Base-by-base conservation (phyloP, 2,329 filamentous ascomycete species). In the Chaetomiaceae sp. region DNA sequence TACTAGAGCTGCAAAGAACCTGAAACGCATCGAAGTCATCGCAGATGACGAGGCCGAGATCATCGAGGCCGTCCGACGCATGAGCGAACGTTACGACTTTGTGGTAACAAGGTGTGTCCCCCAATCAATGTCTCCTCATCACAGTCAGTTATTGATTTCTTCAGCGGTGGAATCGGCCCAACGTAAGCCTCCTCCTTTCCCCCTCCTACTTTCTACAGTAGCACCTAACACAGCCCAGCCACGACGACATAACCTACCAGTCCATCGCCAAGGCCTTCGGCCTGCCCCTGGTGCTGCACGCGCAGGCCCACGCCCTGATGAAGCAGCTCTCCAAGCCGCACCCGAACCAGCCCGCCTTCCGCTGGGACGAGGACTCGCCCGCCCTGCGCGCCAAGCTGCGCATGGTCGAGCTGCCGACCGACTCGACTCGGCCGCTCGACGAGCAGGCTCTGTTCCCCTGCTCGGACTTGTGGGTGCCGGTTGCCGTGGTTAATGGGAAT, bases 191-290 rank as follows among this genome's bases (percentile, higher is more conserved):
- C 23, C 17, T 15, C 44, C 53, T 37, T 33, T 37, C 19, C 6
- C 6, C 48, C 34, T 12, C 14, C 31, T 25, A 22, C 8, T 9
- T 9, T 11, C 11, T 8, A 31, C 59, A 43, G 58, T 53, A 17
- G 39, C 17, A 15, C 8, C 15, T n/a, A 36, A 39, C 36, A 43
- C 23, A 15, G 4, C 31, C 1, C 62, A 95, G 89, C 52, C 92
- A 97, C 75, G 94, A 99, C 71, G 94, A 99, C 68, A 97, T 97
- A 63, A 97, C 94, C 23, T 99, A 99, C 73, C 79, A 88, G 66
- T 92, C 90, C 36, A 95, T 99, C 68, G 91, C 89, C 59, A 91
- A 90, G 68, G 94, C 91, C 7, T 97, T 96, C 69, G 73, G 76
- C 39, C 77, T 96, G 7, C 81, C 85, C 14, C 75, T 97, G 17